Evolutionary conservation across 2,329 filamentous ascomycete species (phyloP).

Genomic region (Botrytis fragariae): DNA sequence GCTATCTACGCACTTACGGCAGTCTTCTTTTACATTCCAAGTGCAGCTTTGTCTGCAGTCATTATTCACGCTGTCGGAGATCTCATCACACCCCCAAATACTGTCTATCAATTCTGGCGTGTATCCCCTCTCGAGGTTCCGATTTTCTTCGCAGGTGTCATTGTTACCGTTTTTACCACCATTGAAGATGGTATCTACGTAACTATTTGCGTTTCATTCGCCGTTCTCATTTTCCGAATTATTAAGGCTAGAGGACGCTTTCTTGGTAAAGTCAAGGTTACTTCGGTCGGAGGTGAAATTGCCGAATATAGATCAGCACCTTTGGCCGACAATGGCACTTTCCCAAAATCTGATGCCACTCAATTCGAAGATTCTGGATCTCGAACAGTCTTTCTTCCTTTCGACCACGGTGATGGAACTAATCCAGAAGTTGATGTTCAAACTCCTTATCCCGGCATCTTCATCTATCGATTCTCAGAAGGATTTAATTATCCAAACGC

Average conservation of each 20-base stretch:
- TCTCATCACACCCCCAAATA: conserved; percentile 85
- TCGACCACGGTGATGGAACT: conserved; percentile 84
- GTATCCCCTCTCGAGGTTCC: conserved; percentile 86
- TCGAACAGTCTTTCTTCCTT: conserved; percentile 81
- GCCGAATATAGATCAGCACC: conserved; percentile 55
- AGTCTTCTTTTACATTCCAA: conserved; percentile 93
- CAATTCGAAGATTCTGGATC: conserved; percentile 46
- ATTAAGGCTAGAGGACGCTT: conserved; percentile 81
- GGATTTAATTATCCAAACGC: conserved; percentile 97
- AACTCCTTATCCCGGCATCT: conserved; percentile 83
- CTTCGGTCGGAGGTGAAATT: conserved; percentile 66
- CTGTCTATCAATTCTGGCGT: conserved; percentile 91
- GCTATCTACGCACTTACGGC: conserved; percentile 86
- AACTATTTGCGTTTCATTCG: conserved; percentile 74
- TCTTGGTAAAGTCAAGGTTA: conserved; percentile 78
- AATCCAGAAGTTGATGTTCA: conserved; percentile 81
- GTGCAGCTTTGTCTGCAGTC: conserved; percentile 74
- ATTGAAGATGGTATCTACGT: conserved; percentile 94
- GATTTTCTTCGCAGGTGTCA: conserved; percentile 89
- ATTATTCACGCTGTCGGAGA: conserved; percentile 97
- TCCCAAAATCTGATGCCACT: conserved; percentile 33
- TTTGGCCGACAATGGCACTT: conserved; percentile 58
- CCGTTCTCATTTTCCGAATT: conserved; percentile 77
- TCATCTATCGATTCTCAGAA: conserved; percentile 93
- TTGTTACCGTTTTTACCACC: conserved; percentile 81